Evolutionary conservation across 208 protist species (phyloP).

Genomic region (Wallacemonas sp.): DNA sequence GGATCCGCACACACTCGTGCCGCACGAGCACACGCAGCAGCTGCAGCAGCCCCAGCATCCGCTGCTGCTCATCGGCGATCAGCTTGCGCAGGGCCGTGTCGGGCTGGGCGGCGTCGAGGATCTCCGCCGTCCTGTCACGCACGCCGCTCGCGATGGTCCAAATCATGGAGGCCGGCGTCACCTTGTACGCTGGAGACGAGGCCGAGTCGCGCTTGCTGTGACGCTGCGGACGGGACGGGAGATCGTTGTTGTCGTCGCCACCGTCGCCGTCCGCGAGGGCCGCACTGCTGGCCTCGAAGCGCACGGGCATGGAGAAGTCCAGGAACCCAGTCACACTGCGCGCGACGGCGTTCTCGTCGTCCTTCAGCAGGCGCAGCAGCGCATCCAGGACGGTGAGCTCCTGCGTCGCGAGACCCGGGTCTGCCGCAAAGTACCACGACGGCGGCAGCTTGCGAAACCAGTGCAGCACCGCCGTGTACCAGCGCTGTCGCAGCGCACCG

Average conservation of each 20-base stretch:
- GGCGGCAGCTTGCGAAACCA: constrained; percentile 83
- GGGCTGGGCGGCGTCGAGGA: constrained; percentile 18
- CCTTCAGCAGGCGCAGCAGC: constrained; percentile 51
- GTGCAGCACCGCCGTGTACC: constrained; percentile 72
- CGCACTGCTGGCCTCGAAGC: constrained; percentile 13
- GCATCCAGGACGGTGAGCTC: constrained; percentile 55
- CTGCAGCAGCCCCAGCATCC: constrained; percentile 43
- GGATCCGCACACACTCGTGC: constrained; percentile 70
- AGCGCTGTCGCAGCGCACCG: constrained; percentile 68
- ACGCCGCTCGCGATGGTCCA: constrained; percentile 31
- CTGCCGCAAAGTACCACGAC: constrained; percentile 75
- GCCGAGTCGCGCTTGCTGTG: not conserved
- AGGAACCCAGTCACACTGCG: constrained; percentile 54
- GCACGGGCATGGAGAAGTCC: constrained; percentile 46
- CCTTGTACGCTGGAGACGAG: not conserved
- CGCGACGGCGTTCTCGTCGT: constrained; percentile 36
- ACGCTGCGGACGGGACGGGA: not conserved
- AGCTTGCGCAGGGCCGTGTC: constrained; percentile 28
- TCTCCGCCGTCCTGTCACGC: constrained; percentile 23
- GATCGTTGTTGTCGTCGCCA: not conserved
- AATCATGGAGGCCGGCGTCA: constrained; percentile 5
- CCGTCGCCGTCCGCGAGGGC: not conserved
- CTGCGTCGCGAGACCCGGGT: constrained; percentile 42
- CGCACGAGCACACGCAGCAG: constrained; percentile 62
- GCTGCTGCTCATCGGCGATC: constrained; percentile 44